Evolutionary conservation across 176 grass and related monocot species (phyloP).

Genomic region (Otatea glauca): DNA sequence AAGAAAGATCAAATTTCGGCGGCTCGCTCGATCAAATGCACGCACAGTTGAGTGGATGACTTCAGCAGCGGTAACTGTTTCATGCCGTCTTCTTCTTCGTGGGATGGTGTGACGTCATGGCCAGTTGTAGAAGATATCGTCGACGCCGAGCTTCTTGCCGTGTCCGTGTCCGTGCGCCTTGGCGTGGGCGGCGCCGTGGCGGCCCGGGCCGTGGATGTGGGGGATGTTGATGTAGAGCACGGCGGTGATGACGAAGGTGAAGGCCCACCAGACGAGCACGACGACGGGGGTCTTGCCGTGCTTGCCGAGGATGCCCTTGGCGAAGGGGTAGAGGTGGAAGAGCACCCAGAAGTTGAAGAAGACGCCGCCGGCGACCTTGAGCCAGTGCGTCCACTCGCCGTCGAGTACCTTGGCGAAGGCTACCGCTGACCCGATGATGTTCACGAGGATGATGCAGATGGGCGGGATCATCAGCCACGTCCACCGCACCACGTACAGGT

Average conservation of each 20-base stretch:
- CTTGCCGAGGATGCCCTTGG: constrained; percentile 83
- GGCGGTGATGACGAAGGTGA: constrained; percentile 84
- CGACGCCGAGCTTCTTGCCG: background rate
- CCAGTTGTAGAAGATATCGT: background rate
- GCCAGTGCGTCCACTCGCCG: constrained; percentile 82
- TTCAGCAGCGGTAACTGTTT: background rate
- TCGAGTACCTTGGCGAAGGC: constrained; percentile 82
- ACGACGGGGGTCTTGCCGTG: constrained; percentile 77
- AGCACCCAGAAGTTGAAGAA: constrained; percentile 99
- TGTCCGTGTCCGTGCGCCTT: background rate
- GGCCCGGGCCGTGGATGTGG: constrained; percentile 45
- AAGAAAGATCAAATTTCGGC: constrained; percentile 46
- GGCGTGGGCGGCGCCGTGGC: background rate
- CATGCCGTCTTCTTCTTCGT: background rate
- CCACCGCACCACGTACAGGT: constrained; percentile 81
- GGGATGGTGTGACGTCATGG: constrained; percentile 16
- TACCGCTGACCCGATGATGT: constrained; percentile 78
- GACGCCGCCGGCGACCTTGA: constrained; percentile 81
- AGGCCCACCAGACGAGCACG: constrained; percentile 84
- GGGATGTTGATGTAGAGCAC: constrained; percentile 87
- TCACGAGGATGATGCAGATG: constrained; percentile 75
- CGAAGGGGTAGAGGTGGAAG: constrained; percentile 87
- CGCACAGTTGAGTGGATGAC: constrained; percentile 29
- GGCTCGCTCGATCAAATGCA: constrained; percentile 35
- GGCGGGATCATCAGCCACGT: constrained; percentile 75